Conservation (phyloP, 306 rosid species). For the Albizia julibrissin region DNA sequence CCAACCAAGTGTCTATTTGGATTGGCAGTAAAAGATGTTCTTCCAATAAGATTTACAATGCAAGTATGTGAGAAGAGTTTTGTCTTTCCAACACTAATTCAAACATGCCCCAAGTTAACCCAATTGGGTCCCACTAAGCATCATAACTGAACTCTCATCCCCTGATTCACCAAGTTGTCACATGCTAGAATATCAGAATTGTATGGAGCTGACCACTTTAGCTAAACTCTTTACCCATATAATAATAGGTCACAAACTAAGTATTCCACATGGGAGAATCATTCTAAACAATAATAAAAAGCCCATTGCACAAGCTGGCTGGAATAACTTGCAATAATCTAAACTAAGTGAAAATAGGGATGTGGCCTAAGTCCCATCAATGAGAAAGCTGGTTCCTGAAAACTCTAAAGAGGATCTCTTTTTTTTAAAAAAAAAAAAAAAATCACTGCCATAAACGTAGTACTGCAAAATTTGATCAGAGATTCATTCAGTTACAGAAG, state of each 20-base stretch:
- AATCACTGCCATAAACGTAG: background rate
- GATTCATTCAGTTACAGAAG: background rate
- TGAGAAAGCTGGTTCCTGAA: background rate
- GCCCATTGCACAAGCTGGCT: background rate
- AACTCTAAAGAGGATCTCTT: background rate
- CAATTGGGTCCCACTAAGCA: background rate
- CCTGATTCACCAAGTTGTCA: background rate
- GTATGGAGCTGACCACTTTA: background rate
- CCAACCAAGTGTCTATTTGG: background rate
- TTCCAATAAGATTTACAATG: no score
- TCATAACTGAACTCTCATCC: background rate
- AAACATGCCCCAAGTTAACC: background rate
- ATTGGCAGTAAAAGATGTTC: no score
- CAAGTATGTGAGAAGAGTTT: no score
- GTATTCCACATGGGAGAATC: background rate
- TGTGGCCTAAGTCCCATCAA: background rate
- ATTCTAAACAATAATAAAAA: background rate
- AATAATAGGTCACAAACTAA: background rate
- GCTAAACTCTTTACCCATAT: background rate
- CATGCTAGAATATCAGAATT: background rate
- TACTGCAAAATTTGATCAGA: slow-evolving; percentile 6
- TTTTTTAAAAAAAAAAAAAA: background rate
- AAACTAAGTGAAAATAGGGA: background rate
- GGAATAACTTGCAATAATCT: background rate
- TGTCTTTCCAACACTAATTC: no score